Base-by-base conservation (phyloP, 176 grass and related monocot genomes). In the Stipa capillata region DNA sequence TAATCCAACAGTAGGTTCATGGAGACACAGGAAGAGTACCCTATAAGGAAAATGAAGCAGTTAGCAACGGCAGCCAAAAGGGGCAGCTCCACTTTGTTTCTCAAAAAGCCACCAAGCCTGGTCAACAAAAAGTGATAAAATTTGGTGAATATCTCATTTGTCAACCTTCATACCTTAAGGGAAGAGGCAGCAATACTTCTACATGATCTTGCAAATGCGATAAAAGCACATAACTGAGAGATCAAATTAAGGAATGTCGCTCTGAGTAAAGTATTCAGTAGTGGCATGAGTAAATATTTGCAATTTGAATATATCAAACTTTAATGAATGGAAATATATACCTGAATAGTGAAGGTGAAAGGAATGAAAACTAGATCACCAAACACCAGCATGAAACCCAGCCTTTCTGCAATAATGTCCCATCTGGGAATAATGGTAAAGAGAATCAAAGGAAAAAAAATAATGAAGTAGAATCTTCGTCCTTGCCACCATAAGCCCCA, bases 361-460 rank as follows among this genome's bases (percentile, higher is more conserved):
- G 96, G 96, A 67, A 98, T 91, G 83, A 98, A 98, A 74, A 98
- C 96, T 78, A 98, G 85, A 74, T 98, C 96, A 60, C 96, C 96
- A 87, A 94, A 98, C 8, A 98, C 90, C 73, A 98, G 85, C 96
- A 98, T 98, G 86, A 93, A 98, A 47, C 96, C 96, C 73, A 98
- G 78, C 74, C 83, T 90, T 89, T 98, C 96, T 42, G 92, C 96
- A 85, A 98, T 98, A 78, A 98, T 98, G 67, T 98, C 96, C 96
- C 96, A 98, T 69, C 96, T 98, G 79, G 37, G 76, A 88, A 87
- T 64, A 66, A 20, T 23, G 10, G 61, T 28, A 32, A 44, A 44
- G 28, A 4, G 67, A 66, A 84, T 62, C 25, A 80, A 3, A 8
- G 18, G 16, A 50, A 12, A 50, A 51, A 8, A 21, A 24, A 62